Evolutionary conservation across 805 yeast genomes (phyloP), one percentile per base, ranked within the genome.

Genomic region (Yarrowia phangngaensis): DNA sequence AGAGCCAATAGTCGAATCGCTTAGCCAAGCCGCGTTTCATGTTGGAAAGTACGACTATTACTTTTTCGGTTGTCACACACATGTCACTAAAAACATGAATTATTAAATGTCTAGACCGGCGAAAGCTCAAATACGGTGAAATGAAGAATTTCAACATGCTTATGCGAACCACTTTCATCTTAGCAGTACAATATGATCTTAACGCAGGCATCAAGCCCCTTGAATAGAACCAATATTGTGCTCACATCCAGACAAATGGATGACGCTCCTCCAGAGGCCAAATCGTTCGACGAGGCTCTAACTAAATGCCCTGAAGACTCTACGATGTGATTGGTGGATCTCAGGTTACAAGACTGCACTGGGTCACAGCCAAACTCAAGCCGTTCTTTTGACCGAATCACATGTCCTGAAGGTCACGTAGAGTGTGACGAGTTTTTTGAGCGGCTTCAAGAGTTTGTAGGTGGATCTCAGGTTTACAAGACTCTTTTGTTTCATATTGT

Each of bases 291-390:
- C 5, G 64, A 64, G 1, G 77, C 82, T 0, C 53, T 78, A 7
- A 53, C 35, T 9, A 51, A 53, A 49, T 53, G 53, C 12, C 45
- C 46, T 2, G 20, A 40, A 54, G 58, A 4, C 15, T 83, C 78
- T 41, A 75, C 76, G 40, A 80, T 60, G 74, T 92, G 19, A 90
- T 92, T 54, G 98, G 98, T 3, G 98, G 98, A 0, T 92, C 89
- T 0, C 89, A 89, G 61, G 70, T 7, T 92, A 92, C 66, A 73
- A 76, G 45, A 70, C 77, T 29, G 71, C 80, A 11, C 59, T 80
- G 11, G 53, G 61, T 1, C 68, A 64, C 49, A 66, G 66, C 4
- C 48, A 67, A 8, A 78, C 81, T 1, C 74, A 74, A 35, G 71
- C 78, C 20, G 64, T 86, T 41, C 70, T 85, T 19, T 62, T 89